These are phyloP conservation scores for Blastocystis sp. DNA, from an alignment of 352 stramenopile species.

Conservation along the genomic window DNA sequence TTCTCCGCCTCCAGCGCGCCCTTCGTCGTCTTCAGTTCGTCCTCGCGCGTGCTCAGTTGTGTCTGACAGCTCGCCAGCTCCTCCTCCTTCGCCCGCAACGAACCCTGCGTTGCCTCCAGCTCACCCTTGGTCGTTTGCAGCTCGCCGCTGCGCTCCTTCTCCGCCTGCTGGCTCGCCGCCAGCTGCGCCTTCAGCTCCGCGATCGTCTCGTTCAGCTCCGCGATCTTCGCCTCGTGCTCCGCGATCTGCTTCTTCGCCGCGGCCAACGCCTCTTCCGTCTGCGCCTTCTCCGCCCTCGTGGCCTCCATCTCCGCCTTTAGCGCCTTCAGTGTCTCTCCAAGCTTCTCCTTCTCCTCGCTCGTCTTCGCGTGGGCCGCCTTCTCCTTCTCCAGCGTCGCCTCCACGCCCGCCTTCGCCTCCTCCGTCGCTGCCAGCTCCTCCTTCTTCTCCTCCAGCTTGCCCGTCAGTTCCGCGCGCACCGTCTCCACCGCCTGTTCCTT, in stretches of 20 bases:
- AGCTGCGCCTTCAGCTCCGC: neutral
- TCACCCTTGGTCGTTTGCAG: neutral
- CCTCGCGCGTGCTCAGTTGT: neutral
- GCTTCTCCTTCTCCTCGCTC: neutral
- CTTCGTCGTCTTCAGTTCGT: neutral
- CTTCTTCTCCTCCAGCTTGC: neutral
- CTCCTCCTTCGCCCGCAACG: neutral
- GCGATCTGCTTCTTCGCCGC: neutral
- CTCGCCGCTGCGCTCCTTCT: neutral
- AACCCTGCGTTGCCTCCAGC: neutral
- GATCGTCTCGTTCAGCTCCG: too few species aligned
- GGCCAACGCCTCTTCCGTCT: neutral
- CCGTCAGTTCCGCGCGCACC: neutral
- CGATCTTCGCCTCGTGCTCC: too few species aligned
- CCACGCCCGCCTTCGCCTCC: neutral
- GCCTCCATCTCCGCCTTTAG: neutral
- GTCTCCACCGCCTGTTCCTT: neutral
- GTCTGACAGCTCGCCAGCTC: neutral
- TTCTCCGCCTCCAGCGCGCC: neutral
- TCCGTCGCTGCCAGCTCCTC: neutral
- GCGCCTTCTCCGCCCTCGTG: neutral
- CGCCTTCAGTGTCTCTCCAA: constrained; percentile 8
- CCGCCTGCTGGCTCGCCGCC: constrained; percentile 3
- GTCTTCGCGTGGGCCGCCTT: neutral
- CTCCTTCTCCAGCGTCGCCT: neutral